A percentile compares a stretch with the other conserved stretches of the same genome.
Evolutionary conservation across 306 rosid species (phyloP).

Genomic region (Begonia loranthoides): DNA sequence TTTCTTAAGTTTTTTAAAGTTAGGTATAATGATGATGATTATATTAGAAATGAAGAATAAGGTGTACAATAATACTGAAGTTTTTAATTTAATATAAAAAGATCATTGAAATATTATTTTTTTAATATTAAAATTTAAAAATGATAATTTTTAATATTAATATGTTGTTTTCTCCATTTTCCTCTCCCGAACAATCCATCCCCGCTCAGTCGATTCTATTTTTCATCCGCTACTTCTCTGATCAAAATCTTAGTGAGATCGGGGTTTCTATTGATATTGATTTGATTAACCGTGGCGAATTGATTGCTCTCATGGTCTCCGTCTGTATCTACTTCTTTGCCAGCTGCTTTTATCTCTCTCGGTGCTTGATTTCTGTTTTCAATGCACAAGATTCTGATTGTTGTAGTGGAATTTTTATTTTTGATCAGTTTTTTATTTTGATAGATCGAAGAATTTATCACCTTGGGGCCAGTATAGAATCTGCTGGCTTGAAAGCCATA

Average conservation of each 20-base stretch:
- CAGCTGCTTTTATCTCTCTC: too few species aligned
- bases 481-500: slow-evolving; percentile 16
- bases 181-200: too few species aligned
- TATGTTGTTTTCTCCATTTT: neutral
- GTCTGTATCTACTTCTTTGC: neutral
- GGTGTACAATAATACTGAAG: too few species aligned
- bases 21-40: too few species aligned
- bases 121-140: too few species aligned
- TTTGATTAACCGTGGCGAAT: neutral
- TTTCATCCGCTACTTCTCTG: neutral
- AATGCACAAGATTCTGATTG: neutral
- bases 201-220: neutral
- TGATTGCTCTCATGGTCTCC: neutral
- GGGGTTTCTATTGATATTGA: neutral
- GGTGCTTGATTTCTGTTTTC: neutral
- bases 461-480: slow-evolving; percentile 2
- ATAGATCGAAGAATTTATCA: slow-evolving; percentile 1
- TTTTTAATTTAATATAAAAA: too few species aligned
- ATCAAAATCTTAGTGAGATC: neutral
- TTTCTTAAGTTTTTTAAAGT: too few species aligned
- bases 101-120: too few species aligned
- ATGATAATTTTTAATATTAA: too few species aligned
- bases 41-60: too few species aligned
- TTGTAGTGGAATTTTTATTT: neutral
- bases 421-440: neutral